Percentiles rank a stretch among this genome's conserved stretches.
Conservation (phyloP, 768 basidiomycete genomes). For the Lepiota venenata region DNA sequence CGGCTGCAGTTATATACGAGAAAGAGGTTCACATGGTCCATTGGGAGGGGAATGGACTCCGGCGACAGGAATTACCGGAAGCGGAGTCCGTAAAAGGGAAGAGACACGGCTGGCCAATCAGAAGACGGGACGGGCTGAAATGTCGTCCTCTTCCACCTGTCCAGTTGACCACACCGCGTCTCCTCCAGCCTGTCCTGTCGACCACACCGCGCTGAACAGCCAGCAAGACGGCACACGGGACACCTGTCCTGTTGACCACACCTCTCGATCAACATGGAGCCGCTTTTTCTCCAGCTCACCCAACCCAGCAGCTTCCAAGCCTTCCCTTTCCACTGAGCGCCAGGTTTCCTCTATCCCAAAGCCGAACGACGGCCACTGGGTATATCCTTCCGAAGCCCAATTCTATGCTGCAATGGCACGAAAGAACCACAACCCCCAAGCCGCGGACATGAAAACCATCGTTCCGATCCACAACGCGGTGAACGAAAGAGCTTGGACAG, state of each 20-base stretch:
- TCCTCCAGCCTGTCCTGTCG: constrained; percentile 58
- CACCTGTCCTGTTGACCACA: constrained; percentile 41
- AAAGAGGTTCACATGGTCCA: neutral
- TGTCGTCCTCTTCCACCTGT: constrained; percentile 33
- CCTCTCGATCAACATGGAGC: constrained; percentile 37
- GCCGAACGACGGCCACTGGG: constrained; percentile 73
- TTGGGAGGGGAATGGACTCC: neutral
- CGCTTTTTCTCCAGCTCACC: constrained; percentile 32
- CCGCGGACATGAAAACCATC: constrained; percentile 90
- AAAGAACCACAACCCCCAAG: constrained; percentile 86
- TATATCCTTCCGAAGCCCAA: constrained; percentile 97
- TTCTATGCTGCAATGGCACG: constrained; percentile 97
- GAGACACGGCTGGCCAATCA: neutral
- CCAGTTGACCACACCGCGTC: constrained; percentile 43
- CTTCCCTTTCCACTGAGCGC: constrained; percentile 63
- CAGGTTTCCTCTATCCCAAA: constrained; percentile 89
- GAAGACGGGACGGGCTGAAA: constrained; percentile 13
- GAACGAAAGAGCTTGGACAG: constrained; percentile 89
- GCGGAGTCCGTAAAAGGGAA: neutral
- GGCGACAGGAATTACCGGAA: constrained; percentile 2
- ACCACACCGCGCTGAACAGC: constrained; percentile 38
- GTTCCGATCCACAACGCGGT: constrained; percentile 99
- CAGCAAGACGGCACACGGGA: constrained; percentile 15
- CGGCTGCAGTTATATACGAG: neutral
- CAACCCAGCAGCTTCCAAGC: constrained; percentile 16